A percentile compares a stretch with the other conserved stretches of the same genome.
Evolutionary conservation across 495 filamentous ascomycete species (phyloP).

Genomic region (Penicillium canescens): DNA sequence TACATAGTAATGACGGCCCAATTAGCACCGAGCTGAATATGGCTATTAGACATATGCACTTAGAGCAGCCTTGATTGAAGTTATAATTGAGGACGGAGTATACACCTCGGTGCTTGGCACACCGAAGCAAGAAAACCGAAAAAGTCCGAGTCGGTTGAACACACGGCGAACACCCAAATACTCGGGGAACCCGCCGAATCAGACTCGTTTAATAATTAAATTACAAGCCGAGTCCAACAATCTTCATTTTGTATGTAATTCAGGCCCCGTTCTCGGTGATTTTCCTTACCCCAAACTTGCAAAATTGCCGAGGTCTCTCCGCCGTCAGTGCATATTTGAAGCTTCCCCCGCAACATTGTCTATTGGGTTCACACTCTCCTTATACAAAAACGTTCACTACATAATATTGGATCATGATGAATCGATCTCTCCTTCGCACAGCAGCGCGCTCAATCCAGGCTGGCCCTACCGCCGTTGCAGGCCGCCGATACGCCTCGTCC

Average conservation of each 20-base stretch:
- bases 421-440: slow-evolving; percentile 37
- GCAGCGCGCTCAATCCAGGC: slow-evolving; percentile 36
- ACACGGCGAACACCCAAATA: neutral
- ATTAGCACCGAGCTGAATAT: slow-evolving; percentile 2
- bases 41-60: neutral
- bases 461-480: slow-evolving; percentile 14
- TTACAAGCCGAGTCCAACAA: neutral
- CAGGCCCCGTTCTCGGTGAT: slow-evolving; percentile 11
- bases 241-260: neutral
- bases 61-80: slow-evolving; percentile 5
- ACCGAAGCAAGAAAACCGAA: slow-evolving; percentile 10
- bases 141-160: slow-evolving; percentile 18
- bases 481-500: slow-evolving; percentile 50
- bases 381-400: neutral
- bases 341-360: slow-evolving; percentile 26
- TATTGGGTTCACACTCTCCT: slow-evolving; percentile 6
- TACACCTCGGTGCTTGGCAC: slow-evolving; percentile 7
- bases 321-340: slow-evolving; percentile 30
- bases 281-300: slow-evolving; percentile 1
- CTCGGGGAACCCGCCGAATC: slow-evolving; percentile 20
- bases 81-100: neutral
- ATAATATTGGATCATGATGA: slow-evolving; percentile 28
- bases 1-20: slow-evolving; percentile 11
- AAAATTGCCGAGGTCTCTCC: slow-evolving; percentile 30
- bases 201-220: neutral